A percentile compares a stretch with the other conserved stretches of the same genome.
Evolutionary conservation across 306 rosid genomes (phyloP).

Genomic region (Argentina anserina): DNA sequence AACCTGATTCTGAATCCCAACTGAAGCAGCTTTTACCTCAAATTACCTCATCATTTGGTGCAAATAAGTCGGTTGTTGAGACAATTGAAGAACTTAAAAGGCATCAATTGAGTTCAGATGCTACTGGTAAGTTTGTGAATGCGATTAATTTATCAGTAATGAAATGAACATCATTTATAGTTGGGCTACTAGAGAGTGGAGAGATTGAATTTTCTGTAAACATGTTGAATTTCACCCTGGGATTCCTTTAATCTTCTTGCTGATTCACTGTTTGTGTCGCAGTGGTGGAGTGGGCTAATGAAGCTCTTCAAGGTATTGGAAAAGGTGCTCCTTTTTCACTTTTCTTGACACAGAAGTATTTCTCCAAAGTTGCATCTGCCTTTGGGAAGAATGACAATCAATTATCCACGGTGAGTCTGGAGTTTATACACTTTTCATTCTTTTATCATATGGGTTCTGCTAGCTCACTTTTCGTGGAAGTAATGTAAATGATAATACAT

Average conservation of each 20-base stretch:
- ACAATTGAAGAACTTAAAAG: constrained; percentile 66
- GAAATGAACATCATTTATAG: constrained; percentile 3
- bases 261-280: constrained; percentile 24
- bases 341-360: constrained; percentile 67
- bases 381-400: constrained; percentile 43
- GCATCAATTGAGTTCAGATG: constrained; percentile 56
- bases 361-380: constrained; percentile 75
- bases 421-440: neutral
- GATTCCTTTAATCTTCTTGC: neutral
- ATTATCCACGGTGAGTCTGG: constrained; percentile 64
- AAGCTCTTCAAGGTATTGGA: constrained; percentile 85
- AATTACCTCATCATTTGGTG: constrained; percentile 60
- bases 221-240: constrained; percentile 4
- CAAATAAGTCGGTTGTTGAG: constrained; percentile 58
- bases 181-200: neutral
- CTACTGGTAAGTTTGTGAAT: constrained; percentile 55
- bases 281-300: constrained; percentile 93
- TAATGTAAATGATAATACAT: neutral
- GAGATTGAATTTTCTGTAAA: neutral
- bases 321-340: constrained; percentile 98
- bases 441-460: neutral
- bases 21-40: constrained; percentile 71
- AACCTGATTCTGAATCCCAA: constrained; percentile 71
- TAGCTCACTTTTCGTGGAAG: neutral
- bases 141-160: constrained; percentile 10